Conservation (phyloP, 2,329 filamentous ascomycete species). For the Lizonia empirigonia region DNA sequence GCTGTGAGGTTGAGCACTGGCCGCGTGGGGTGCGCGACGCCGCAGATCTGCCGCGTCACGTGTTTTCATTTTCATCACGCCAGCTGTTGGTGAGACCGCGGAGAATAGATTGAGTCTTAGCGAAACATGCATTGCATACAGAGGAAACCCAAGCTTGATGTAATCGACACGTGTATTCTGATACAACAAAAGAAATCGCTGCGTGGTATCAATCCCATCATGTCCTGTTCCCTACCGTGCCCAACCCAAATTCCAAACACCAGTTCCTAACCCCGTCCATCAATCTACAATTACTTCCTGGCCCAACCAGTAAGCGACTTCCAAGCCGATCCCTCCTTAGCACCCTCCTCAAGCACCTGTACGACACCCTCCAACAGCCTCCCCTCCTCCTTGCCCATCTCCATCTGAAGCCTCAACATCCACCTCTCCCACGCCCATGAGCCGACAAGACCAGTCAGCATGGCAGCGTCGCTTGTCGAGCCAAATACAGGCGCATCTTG, state of each 20-base stretch:
- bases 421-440: conserved; percentile 96
- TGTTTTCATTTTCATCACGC: background rate
- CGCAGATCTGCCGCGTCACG: conserved; percentile 26
- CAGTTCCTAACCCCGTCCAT: conserved; percentile 16
- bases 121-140: too few species aligned
- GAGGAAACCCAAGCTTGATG: too few species aligned
- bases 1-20: conserved; percentile 9
- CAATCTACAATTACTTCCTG: conserved; percentile 40
- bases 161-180: conserved; percentile 24
- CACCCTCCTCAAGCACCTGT: conserved; percentile 64
- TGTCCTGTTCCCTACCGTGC: background rate
- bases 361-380: conserved; percentile 62
- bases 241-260: conserved; percentile 25
- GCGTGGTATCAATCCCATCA: conserved; percentile 39
- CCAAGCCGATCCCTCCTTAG: conserved; percentile 63
- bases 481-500: conserved; percentile 39
- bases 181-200: conserved; percentile 35
- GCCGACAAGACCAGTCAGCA: conserved; percentile 79
- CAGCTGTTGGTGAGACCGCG: too few species aligned
- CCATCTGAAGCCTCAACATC: conserved; percentile 85
- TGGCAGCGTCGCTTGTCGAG: conserved; percentile 70
- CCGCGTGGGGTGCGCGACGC: conserved; percentile 28
- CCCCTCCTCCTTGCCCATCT: conserved; percentile 72
- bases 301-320: conserved; percentile 62
- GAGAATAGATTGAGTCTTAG: too few species aligned